Base-by-base conservation (phyloP, 2,329 filamentous ascomycete species). In the Talaromyces sp. region DNA sequence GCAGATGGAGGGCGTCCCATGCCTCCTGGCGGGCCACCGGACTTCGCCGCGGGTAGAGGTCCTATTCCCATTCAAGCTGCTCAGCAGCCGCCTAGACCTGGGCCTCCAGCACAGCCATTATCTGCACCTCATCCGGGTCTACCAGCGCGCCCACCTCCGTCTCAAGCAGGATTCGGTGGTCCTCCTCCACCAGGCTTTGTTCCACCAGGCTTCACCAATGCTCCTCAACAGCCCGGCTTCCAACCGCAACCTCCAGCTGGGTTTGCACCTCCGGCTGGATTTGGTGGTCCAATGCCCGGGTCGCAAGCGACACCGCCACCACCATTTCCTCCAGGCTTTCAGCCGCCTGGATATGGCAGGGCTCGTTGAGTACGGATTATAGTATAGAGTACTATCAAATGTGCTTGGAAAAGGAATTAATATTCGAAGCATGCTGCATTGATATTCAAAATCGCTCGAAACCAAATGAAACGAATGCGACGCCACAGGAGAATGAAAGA, bases 91-190 rank as follows among this genome's bases (percentile, higher is more conserved):
- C 79, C 84, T 31, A 80, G 86, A 21, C 55, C 58, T 36, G 46
- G 53, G 13, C 83, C 84, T 50, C 83, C 85, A 35, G 81, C 82
- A 17, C 75, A 71, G 56, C 75, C 79, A 51, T 66, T 79, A 43
- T 68, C 71, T 41, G 75, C 75, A 33, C 76, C 77, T 9, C 77
- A 78, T 13, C 77, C 81, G 7, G 81, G 81, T 28, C 70, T 86
- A 25, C 87, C 88, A 39, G 85, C 87, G 58, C 78, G 87, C 39
- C 88, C 88, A n/a, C 88, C 88, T 3, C 85, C 85, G 17, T 84
- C 80, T 15, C 84, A 87, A 66, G 84, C 77, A 52, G 85, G 85
- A 1, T 89, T 88, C 67, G 87, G 86, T 41, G 87, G 87, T 9
- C 86, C 73, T 43, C 57, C 57, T 35, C 51, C 57, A n/a, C 55